Base-by-base conservation (phyloP, 306 rosid genomes). In the Quercus berberidifolia region DNA sequence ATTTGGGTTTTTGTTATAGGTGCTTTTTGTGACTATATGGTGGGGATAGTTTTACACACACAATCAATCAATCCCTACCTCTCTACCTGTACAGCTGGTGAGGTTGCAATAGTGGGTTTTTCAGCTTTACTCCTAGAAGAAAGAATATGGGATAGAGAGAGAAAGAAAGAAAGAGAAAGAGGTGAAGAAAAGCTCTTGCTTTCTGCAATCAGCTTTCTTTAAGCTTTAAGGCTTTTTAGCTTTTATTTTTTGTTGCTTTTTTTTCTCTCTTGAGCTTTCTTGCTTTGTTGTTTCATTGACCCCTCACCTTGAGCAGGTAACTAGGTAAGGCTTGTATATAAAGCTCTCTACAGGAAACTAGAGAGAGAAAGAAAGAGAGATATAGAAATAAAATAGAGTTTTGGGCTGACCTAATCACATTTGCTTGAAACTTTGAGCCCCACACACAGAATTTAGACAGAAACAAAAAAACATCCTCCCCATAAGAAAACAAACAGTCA, bases 121-220 rank as follows among this genome's bases (percentile, higher is more conserved):
- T 91, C 90, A 82, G 93, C 94, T 92, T 90, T 90, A 88, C 82
- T 85, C 56, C 78, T 49, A 72, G 83, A 56, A 63, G 72, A 69
- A 62, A 33, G 59, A 38, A 49, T 59, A 25, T 26, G 69, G 64
- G 41, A 26, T 11, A 82, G 30, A 76, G 17, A 68, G 46, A 55
- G 77, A 75, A 63, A 56, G 38, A 59, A 43, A 72, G 9, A 3
- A 2, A 38, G 46, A 77, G 55, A 46, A 9, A 58, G 64, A 71
- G 58, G 60, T 33, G 74, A 83, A 77, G 73, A 55, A 90, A 90
- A 79, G 90, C 54, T 91, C 78, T 83, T 83, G 81, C 84, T 92
- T 91, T 88, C 89, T 88, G 93, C 77, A 89, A 86, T 81, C 89
- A 77, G 83, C 93, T 88, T 92, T 88, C 83, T 87, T 88, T 79